These are phyloP conservation scores for Scleroderma bovista DNA, from an alignment of 768 basidiomycete species.

Conservation along the genomic window DNA sequence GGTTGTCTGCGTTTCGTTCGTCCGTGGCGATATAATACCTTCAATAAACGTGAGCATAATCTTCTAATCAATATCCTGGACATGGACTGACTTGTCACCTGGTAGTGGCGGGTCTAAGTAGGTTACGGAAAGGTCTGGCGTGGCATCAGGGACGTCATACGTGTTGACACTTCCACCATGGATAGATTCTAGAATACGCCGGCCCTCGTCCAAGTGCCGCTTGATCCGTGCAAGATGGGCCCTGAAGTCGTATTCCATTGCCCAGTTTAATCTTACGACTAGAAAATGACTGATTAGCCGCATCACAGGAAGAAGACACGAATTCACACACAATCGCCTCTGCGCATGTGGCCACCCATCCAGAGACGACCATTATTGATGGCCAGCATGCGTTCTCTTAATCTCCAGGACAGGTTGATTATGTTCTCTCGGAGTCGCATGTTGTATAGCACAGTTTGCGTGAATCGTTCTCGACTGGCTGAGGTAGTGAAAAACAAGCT, in stretches of 20 bases:
- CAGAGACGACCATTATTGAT: conserved; percentile 29
- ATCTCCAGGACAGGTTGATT: conserved; percentile 23
- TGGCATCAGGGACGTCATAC: conserved; percentile 20
- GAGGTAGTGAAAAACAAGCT: conserved; percentile 29
- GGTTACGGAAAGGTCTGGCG: conserved; percentile 15
- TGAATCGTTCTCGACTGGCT: conserved; percentile 20
- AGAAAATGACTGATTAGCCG: not conserved
- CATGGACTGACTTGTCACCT: conserved; percentile 15
- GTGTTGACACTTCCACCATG: conserved; percentile 10
- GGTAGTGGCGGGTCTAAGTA: conserved; percentile 19
- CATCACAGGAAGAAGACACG: not conserved
- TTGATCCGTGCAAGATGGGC: conserved; percentile 32
- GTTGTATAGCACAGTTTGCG: conserved; percentile 28
- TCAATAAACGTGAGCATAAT: not conserved
- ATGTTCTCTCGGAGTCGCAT: conserved; percentile 21
- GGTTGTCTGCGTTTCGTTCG: conserved; percentile 32
- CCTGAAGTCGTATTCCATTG: conserved; percentile 27
- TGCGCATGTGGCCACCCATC: conserved; percentile 43
- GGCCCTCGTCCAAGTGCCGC: conserved; percentile 14
- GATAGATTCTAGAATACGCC: conserved; percentile 13
- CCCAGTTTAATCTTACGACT: conserved; percentile 29
- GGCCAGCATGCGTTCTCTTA: conserved; percentile 29
- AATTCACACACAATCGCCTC: conserved; percentile 35
- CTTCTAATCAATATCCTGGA: not conserved
- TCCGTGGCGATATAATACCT: conserved; percentile 38